phyloP scores from a whole-genome alignment of 2,329 filamentous ascomycete genomes.

The Fonsecaea nubica region DNA sequence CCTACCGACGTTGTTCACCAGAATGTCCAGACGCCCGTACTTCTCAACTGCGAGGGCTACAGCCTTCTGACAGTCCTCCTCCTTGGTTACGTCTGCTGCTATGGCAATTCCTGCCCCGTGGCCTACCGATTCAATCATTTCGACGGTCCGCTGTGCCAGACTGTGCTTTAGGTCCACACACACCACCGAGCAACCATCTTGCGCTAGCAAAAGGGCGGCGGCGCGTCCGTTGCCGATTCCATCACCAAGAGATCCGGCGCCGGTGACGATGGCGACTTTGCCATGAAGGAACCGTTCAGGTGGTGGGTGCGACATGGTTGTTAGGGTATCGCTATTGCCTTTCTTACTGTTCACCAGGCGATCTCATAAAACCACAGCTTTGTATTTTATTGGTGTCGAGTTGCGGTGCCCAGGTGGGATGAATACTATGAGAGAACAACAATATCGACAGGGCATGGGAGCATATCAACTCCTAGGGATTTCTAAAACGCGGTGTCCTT shows the following conservation, averaged over 20 bases:
- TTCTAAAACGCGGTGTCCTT: too few relatives aligned
- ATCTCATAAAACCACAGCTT: too few relatives aligned
- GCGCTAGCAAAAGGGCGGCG: conserved; percentile 64
- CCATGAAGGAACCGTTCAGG: conserved; percentile 30
- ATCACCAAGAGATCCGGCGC: conserved; percentile 61
- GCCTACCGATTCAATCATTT: conserved; percentile 54
- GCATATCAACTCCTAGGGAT: too few relatives aligned
- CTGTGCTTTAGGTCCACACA: conserved; percentile 61
- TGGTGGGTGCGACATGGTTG: conserved; percentile 5
- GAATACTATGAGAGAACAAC: too few relatives aligned
- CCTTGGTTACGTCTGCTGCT: conserved; percentile 61
- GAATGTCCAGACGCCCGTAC: conserved; percentile 52
- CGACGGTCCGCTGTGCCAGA: conserved; percentile 60
- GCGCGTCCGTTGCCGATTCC: conserved; percentile 68
- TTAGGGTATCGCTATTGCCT: background rate
- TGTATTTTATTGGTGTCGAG: too few relatives aligned
- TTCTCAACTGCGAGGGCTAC: conserved; percentile 50
- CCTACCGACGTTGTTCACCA: conserved; percentile 62
- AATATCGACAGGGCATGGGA: too few relatives aligned
- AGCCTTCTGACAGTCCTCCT: conserved; percentile 57
- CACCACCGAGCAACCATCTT: conserved; percentile 64
- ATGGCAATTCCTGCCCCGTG: conserved; percentile 52
- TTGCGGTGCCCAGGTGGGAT: too few relatives aligned
- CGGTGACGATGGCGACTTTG: conserved; percentile 61
- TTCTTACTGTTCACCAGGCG: too few relatives aligned